Base-by-base conservation (phyloP, 192 early-diverging fungal genomes). In the Backusella westeae region DNA sequence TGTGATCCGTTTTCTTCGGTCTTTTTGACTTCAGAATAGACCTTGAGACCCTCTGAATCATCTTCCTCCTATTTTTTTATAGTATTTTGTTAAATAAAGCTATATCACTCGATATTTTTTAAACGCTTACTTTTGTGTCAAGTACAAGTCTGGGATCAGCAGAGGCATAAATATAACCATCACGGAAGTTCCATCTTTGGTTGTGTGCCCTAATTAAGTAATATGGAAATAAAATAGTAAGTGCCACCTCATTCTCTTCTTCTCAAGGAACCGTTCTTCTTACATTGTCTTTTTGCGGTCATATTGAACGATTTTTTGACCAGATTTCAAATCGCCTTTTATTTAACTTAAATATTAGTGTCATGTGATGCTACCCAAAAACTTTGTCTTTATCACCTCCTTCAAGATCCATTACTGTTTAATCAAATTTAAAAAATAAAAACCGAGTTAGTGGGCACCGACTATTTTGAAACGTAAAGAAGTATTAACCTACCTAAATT, bases 81-180 rank as follows among this genome's bases (percentile, higher is more conserved):
- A 26, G 12, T 29, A 14, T 63, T 63, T 63, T 9, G 26, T 63
- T 63, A 63, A 12, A 9, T 14, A 10, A 59, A 53, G 5, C 8
- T 21, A 63, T 4, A 14, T 26, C 26, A 63, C 21, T 69, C 10
- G 8, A 36, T 12, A 5, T 38, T 5, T 35, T 19, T 19, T 19
- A 10, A 44, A 44, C 5, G 38, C 66, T 73, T 70, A 81, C 79
- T 49, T 76, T 73, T 35, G 72, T 73, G 41, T 77, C 79, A 15
- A 81, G 59, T 29, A 81, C 79, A n/a, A 77, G 71, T 63, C 75
- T 76, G 32, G 79, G 75, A 49, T 81, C 75, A 44, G 75, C 70
- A 34, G 76, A 41, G 7, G 71, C 49, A 69, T 80, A 72, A 34
- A 80, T 32, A 68, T 68, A 80, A 6, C 79, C 79, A 17, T 80